These are phyloP conservation scores for Castanospermum australe DNA, from an alignment of 306 rosid genomes.

Conservation along the genomic window DNA sequence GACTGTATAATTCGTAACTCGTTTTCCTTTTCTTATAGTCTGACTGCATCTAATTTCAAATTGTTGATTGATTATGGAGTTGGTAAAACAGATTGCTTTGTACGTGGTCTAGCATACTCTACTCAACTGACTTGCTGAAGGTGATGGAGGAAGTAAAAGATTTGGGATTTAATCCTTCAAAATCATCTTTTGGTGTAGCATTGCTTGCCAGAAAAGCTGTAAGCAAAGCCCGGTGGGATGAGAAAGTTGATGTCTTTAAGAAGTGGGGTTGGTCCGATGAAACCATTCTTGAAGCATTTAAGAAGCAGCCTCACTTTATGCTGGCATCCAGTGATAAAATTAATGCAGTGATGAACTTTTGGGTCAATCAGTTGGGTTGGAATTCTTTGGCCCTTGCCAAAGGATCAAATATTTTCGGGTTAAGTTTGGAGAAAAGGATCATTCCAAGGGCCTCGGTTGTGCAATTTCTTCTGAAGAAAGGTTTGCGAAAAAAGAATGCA, in stretches of 20 bases:
- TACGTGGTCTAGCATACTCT: background rate
- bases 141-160: constrained; percentile 34
- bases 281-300: constrained; percentile 34
- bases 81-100: background rate
- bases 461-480: constrained; percentile 4
- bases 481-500: background rate
- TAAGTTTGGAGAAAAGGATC: constrained; percentile 49
- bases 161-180: constrained; percentile 45
- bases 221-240: constrained; percentile 41
- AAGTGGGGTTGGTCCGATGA: constrained; percentile 64
- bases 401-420: background rate
- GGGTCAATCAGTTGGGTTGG: constrained; percentile 41
- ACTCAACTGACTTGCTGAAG: background rate
- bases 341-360: constrained; percentile 33
- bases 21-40: background rate
- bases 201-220: constrained; percentile 20
- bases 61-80: constrained; percentile 17
- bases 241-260: constrained; percentile 37
- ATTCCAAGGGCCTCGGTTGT: constrained; percentile 34
- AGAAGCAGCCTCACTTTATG: constrained; percentile 37
- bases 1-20: background rate
- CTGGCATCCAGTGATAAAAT: constrained; percentile 38
- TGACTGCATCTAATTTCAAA: background rate
- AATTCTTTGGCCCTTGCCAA: constrained; percentile 11
- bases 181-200: constrained; percentile 29